phyloP scores from a whole-genome alignment of 805 yeast species.

The Lachancea mirantina region DNA sequence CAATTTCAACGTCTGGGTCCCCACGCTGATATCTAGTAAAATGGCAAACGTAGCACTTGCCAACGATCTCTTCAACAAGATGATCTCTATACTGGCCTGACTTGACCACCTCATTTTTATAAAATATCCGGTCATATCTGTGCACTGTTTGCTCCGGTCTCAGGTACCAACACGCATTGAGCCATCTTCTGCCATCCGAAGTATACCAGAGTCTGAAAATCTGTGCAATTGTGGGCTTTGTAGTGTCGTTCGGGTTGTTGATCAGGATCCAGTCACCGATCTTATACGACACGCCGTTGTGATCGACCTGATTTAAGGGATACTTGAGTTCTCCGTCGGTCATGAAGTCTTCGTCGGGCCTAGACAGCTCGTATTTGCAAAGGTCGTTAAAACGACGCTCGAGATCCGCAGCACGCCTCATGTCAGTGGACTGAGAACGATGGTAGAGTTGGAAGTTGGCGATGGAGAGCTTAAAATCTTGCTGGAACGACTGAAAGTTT shows the following conservation, averaged over 20 bases:
- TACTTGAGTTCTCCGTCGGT: constrained; percentile 56
- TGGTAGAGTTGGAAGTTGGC: constrained; percentile 63
- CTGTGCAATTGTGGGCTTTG: constrained; percentile 90
- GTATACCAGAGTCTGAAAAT: constrained; percentile 87
- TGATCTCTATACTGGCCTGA: constrained; percentile 97
- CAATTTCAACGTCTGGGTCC: constrained; percentile 74
- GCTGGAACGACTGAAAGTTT: constrained; percentile 66
- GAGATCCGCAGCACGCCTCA: constrained; percentile 54
- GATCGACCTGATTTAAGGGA: constrained; percentile 72
- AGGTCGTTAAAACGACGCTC: constrained; percentile 54
- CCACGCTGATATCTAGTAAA: constrained; percentile 94
- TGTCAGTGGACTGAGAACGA: constrained; percentile 49
- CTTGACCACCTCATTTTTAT: constrained; percentile 91
- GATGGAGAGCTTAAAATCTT: constrained; percentile 70
- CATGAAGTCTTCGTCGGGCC: constrained; percentile 74
- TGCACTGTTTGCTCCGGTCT: constrained; percentile 98
- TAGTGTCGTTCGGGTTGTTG: constrained; percentile 78
- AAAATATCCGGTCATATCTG: constrained; percentile 79
- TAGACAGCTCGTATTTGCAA: constrained; percentile 62
- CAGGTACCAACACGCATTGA: constrained; percentile 96
- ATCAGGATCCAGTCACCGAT: constrained; percentile 96
- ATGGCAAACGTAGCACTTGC: constrained; percentile 91
- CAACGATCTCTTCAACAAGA: constrained; percentile 76
- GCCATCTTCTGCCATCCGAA: constrained; percentile 72
- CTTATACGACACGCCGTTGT: constrained; percentile 62